Base-by-base conservation (phyloP, 2,329 filamentous ascomycete species). In the Alternaria dauci region DNA sequence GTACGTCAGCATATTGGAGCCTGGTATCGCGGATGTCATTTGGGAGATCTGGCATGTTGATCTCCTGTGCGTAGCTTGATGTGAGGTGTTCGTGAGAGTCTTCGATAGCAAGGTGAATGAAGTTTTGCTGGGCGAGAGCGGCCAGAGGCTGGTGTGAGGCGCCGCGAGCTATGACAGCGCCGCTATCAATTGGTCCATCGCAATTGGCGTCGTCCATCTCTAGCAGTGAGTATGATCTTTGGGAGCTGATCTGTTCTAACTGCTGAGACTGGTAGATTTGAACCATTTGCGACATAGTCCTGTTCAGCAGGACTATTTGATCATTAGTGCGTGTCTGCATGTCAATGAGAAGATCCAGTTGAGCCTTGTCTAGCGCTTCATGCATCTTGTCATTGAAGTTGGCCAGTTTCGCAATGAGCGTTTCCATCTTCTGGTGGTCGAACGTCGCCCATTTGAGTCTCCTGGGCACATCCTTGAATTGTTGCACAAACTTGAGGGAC, bases 331-430 rank as follows among this genome's bases (percentile, higher is more conserved):
- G 71, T 2, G 62, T 71, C 38, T 78, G 76, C 61, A 75, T 71
- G 28, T 67, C 59, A 4, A 69, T 43, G 2, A 79, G 70, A 8
- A 58, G 65, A 11, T 76, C 64, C 23, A 76, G 63, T 34, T 79
- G 76, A 5, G 63, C 61, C 5, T 65, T 55, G 36, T 73, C 76
- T 25, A 80, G 69, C 39, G 77, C 71, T 14, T 76, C 73, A 4
- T 71, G 63, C 69, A 80, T 73, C 55, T 75, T 78, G 61, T 78
- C 71, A 54, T 80, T 80, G 56, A 77, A 74, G 7, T 68, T 59
- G 12, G 66, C 67, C 43, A 80, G 58, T 26, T 76, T 76, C 7
- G 68, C 59, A 20, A 79, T 67, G 28, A 80, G 62, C 5, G 25
- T 52, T 51, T 74, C 73, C 65, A 78, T 70, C 55, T 74, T 76